Percentiles rank a stretch among this genome's conserved stretches.
Conservation (phyloP, 2,329 filamentous ascomycete genomes). For the Pseudocercospora fuligena region DNA sequence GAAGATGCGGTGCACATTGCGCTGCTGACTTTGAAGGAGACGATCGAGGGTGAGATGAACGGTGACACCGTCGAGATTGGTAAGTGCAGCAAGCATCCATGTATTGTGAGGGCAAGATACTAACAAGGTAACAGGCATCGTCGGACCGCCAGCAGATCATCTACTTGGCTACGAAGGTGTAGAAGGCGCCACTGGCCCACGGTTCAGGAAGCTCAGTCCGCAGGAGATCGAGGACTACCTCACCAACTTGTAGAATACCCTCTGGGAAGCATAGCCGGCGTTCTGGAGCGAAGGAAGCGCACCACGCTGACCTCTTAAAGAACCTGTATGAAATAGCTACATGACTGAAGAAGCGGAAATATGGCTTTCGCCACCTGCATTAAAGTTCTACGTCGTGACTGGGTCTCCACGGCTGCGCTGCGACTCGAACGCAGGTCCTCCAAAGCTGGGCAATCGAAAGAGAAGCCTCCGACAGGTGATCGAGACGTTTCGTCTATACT, state of each 20-base stretch:
- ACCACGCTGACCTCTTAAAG: neutral
- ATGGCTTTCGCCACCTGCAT: neutral
- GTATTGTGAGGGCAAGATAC: neutral
- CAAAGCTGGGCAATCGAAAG: no score
- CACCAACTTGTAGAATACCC: constrained; percentile 79
- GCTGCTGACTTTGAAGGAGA: constrained; percentile 95
- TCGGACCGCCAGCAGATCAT: constrained; percentile 91
- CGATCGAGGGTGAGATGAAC: constrained; percentile 99
- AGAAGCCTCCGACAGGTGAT: no score
- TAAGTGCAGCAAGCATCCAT: constrained; percentile 41
- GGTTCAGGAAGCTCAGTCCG: constrained; percentile 92
- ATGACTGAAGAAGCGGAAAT: constrained; percentile 3
- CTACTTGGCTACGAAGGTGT: constrained; percentile 90
- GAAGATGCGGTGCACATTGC: constrained; percentile 99
- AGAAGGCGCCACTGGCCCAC: constrained; percentile 79
- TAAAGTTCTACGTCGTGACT: no score
- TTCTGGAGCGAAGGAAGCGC: neutral
- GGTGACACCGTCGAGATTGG: constrained; percentile 91
- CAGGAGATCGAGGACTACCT: constrained; percentile 99
- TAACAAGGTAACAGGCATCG: constrained; percentile 71
- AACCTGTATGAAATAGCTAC: constrained; percentile 23
- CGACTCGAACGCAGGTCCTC: neutral
- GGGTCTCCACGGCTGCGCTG: no score
- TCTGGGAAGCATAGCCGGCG: constrained; percentile 22
- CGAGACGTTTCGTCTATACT: no score